Base-by-base conservation (phyloP, 2,329 filamentous ascomycete genomes). In the Decorospora gaudefroyi region DNA sequence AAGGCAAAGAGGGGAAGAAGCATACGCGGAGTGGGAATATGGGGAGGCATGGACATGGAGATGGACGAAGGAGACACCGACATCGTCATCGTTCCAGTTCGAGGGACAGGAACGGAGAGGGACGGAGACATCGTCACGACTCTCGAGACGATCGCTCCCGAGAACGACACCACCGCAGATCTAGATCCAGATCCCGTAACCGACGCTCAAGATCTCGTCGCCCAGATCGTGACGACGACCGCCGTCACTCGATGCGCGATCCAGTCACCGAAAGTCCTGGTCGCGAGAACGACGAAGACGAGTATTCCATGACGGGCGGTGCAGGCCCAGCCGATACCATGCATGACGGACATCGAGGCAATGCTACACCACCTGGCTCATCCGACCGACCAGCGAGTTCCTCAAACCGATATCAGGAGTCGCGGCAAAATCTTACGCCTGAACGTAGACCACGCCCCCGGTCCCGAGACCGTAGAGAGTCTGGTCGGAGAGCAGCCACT, bases 261-360 rank as follows among this genome's bases (percentile, higher is more conserved):
- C 31, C 25, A 9, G 26, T 42, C 32, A 15, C 9, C 11, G 32
- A 42, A 7, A 10, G 11, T 9, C 3, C 8, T 2, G 22, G 4
- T 0, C n/a, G n/a, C n/a, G n/a, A n/a, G n/a, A 19, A 36, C 11
- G 4, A 35, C 8, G n/a, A 21, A 6, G 12, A 8, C 1, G 30
- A 34, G 1, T 45, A 42, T 26, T 30, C 47, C 10, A 49, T 53
- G 48, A 33, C 29, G 0, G 39, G 42, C 6, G 50, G 48, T 15
- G 43, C 43, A 1, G 35, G 34, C 0, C 42, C 42, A n/a, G 12
- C 28, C 25, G 19, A 30, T 6, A 32, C 32, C 9, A n/a, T 49
- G 10, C 28, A 34, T 22, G 19, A 31, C n/a, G 21, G 11, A 2
- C 25, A 29, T 21, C 6, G 17, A 10, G 21, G 8, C 10, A 1